Evolutionary conservation across 2,329 filamentous ascomycete species (phyloP).

Genomic region (Pseudocercospora musae): DNA sequence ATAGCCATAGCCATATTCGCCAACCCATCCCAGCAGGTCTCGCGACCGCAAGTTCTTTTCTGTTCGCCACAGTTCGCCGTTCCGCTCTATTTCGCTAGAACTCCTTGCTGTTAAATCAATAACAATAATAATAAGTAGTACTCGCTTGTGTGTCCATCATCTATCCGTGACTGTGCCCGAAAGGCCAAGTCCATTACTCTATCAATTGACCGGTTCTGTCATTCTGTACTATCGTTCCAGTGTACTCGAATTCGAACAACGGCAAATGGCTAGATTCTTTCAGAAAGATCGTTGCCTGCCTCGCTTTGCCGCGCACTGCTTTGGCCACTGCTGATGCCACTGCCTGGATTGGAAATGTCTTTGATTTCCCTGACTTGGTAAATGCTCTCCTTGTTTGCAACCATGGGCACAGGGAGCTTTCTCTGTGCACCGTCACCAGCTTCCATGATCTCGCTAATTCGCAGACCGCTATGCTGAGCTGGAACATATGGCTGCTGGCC

Average conservation of each 20-base stretch:
- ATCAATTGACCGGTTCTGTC: slow-evolving; percentile 10
- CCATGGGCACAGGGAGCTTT: slow-evolving; percentile 85
- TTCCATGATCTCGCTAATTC: slow-evolving; percentile 89
- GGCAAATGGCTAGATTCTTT: slow-evolving; percentile 20
- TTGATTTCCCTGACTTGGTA: slow-evolving; percentile 71
- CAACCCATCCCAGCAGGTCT: slow-evolving; percentile 22
- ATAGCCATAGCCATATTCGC: background rate
- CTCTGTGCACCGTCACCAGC: slow-evolving; percentile 81
- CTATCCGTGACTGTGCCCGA: slow-evolving; percentile 1
- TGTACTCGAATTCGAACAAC: background rate
- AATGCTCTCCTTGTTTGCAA: slow-evolving; percentile 51
- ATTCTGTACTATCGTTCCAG: slow-evolving; percentile 3
- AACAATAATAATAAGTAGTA: slow-evolving; percentile 1
- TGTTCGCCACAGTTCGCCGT: slow-evolving; percentile 21
- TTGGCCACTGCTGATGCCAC: slow-evolving; percentile 65
- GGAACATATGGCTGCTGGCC: slow-evolving; percentile 58
- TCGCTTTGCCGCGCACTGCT: slow-evolving; percentile 34
- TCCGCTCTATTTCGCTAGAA: slow-evolving; percentile 30
- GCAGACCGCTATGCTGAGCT: slow-evolving; percentile 63
- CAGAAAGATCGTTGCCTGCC: slow-evolving; percentile 34
- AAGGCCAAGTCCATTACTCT: slow-evolving; percentile 2
- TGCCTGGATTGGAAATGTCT: slow-evolving; percentile 51
- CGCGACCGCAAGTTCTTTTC: slow-evolving; percentile 21
- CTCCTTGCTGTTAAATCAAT: slow-evolving; percentile 23
- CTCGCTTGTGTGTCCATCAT: background rate